Conservation (phyloP, 176 grass and related monocot genomes). For the Zoysia japonica region DNA sequence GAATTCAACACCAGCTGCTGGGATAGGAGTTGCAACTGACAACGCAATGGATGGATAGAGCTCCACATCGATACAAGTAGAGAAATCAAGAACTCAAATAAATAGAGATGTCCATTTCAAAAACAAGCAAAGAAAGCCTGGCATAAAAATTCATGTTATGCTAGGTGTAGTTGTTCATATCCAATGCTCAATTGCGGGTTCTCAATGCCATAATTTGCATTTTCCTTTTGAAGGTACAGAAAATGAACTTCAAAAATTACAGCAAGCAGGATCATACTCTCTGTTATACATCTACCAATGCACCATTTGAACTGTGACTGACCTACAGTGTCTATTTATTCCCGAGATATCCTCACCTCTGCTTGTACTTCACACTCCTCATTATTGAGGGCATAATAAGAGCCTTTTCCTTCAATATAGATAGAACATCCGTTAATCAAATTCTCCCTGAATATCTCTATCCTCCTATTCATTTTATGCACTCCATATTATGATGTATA, state of each 20-base stretch:
- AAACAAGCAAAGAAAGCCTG: background rate
- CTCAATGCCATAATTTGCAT: background rate
- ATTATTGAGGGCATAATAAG: constrained; percentile 17
- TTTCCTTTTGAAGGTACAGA: background rate
- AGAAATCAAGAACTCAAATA: background rate
- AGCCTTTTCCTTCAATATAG: constrained; percentile 41
- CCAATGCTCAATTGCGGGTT: background rate
- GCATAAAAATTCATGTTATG: background rate
- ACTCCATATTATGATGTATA: constrained; percentile 16
- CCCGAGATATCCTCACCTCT: background rate
- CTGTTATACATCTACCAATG: background rate
- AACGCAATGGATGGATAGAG: background rate
- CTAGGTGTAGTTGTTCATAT: background rate
- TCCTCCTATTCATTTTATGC: background rate
- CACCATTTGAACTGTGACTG: background rate
- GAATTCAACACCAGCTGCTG: background rate
- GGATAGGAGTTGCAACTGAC: background rate
- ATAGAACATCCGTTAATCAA: constrained; percentile 27
- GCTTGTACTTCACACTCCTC: constrained; percentile 26
- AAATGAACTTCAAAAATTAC: background rate
- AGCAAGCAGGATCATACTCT: background rate
- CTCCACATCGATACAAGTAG: background rate
- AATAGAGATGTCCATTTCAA: background rate
- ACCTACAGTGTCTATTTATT: constrained; percentile 1
- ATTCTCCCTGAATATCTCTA: constrained; percentile 5